Percentiles rank a stretch among this genome's conserved stretches.
Conservation (phyloP, 2,329 filamentous ascomycete species). For the Epichloe bromicola region DNA sequence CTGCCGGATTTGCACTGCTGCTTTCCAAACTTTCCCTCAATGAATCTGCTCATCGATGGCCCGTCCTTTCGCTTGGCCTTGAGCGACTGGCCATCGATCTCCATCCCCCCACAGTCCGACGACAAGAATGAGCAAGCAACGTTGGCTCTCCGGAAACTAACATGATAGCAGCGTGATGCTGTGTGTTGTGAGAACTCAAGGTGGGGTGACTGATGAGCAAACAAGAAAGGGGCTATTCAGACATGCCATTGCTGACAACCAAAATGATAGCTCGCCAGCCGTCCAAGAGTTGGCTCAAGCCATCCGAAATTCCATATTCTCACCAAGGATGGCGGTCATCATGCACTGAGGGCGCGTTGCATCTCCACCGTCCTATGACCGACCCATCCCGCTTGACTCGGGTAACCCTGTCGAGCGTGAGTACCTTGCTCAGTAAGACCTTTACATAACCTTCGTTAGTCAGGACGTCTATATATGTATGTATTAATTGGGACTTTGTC, state of each 20-base stretch:
- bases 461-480: too few species aligned
- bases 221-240: neutral
- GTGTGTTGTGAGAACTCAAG: neutral
- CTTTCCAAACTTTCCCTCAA: neutral
- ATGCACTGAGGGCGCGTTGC: neutral
- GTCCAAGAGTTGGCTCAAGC: neutral
- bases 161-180: neutral
- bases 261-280: neutral
- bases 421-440: too few species aligned
- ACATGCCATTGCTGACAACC: neutral
- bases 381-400: neutral
- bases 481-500: too few species aligned
- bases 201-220: neutral
- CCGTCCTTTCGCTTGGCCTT: neutral
- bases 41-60: neutral
- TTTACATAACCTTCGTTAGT: too few species aligned
- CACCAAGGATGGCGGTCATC: neutral
- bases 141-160: neutral
- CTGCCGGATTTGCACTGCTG: constrained; percentile 1
- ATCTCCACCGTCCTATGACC: neutral
- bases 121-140: neutral
- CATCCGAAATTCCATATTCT: neutral
- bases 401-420: too few species aligned
- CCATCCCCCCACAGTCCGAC: neutral
- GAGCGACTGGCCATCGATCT: neutral